Evolutionary conservation across 306 rosid species (phyloP).

Genomic region (Ochetophila trinervis): DNA sequence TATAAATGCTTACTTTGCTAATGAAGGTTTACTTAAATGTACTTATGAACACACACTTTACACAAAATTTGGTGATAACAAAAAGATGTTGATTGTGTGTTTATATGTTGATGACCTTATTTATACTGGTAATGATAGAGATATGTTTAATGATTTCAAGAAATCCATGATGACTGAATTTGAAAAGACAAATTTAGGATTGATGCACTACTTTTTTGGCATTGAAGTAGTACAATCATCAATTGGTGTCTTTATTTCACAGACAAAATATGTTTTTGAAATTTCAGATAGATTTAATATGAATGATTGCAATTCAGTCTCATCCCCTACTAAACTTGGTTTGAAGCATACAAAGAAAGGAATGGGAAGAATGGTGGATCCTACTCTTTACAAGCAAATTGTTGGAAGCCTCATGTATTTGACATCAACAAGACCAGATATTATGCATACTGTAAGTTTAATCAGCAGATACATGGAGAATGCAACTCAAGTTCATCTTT

Average conservation of each 20-base stretch:
- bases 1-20: background rate
- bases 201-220: slow-evolving; percentile 2
- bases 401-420: no score
- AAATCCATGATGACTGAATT: background rate
- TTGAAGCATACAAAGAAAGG: no score
- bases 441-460: no score
- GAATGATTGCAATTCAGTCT: no score
- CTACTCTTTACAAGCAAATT: no score
- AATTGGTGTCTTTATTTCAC: background rate
- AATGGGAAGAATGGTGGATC: no score
- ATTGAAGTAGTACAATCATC: background rate
- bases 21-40: background rate
- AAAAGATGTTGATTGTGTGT: background rate
- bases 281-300: no score
- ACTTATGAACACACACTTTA: background rate
- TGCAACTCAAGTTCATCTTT: no score
- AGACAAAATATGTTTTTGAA: slow-evolving; percentile 8
- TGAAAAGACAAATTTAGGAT: slow-evolving; percentile 6
- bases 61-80: background rate
- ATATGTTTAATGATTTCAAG: background rate
- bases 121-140: background rate
- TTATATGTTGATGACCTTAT: background rate
- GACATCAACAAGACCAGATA: no score
- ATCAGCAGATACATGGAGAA: no score
- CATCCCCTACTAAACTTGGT: no score